Evolutionary conservation across 192 early-diverging fungal genomes (phyloP).

Genomic region (Umbelopsis isabellina): DNA sequence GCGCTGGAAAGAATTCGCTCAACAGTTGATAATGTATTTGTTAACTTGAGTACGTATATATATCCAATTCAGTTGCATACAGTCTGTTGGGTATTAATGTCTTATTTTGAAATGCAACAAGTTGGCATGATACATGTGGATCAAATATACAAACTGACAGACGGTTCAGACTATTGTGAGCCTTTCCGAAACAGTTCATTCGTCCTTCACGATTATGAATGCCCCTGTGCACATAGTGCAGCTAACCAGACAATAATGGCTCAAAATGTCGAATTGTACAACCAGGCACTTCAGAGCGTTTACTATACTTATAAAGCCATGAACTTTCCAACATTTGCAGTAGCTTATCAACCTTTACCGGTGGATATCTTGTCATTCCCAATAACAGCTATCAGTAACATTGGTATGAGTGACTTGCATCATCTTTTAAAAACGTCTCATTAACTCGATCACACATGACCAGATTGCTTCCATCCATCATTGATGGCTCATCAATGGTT

Average conservation of each 20-base stretch:
- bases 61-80: slow-evolving; percentile 39
- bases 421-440: not conserved
- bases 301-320: slow-evolving; percentile 32
- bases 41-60: slow-evolving; percentile 47
- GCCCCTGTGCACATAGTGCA: slow-evolving; percentile 37
- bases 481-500: slow-evolving; percentile 35
- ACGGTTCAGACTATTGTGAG: slow-evolving; percentile 31
- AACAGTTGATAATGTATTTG: slow-evolving; percentile 45
- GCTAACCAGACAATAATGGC: slow-evolving; percentile 49
- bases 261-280: slow-evolving; percentile 43
- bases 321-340: slow-evolving; percentile 39
- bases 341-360: slow-evolving; percentile 51
- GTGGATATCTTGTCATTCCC: slow-evolving; percentile 45
- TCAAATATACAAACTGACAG: slow-evolving; percentile 43
- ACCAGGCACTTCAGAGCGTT: slow-evolving; percentile 44
- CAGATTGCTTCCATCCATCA: slow-evolving; percentile 65
- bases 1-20: slow-evolving; percentile 40
- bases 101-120: slow-evolving; percentile 10
- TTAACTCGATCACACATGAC: not conserved
- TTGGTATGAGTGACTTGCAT: not conserved
- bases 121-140: slow-evolving; percentile 31
- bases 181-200: slow-evolving; percentile 36
- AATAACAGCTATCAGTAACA: slow-evolving; percentile 42
- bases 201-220: slow-evolving; percentile 37
- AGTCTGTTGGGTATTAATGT: not conserved